Base-by-base conservation (phyloP, 2,329 filamentous ascomycete species). In the Teratosphaeria destructans region DNA sequence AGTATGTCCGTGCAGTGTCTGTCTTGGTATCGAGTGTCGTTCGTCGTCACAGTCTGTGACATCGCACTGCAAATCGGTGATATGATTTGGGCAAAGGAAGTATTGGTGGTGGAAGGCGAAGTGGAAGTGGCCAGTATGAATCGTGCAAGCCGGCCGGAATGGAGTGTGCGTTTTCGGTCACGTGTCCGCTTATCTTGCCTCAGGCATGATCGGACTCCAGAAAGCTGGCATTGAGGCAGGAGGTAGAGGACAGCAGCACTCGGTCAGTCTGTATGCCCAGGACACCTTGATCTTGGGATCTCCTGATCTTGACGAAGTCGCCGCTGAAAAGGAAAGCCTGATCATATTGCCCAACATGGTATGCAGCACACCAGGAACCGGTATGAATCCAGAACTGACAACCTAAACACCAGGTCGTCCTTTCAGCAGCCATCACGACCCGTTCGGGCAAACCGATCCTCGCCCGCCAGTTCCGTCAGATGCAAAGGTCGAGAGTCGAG, bases 341-440 rank as follows among this genome's bases (percentile, higher is more conserved):
- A 49, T 19, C 43, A n/a, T 23, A 19, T 23, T 10, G 52, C 55
- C 37, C 59, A 62, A 16, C n/a, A 74, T 73, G 72, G 72, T 74
- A 70, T 54, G 57, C 35, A 12, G 34, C 56, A 56, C 12, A n/a
- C 7, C 14, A 12, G 23, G 23, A 19, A 54, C 5, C 8, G 39
- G 5, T 39, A 52, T 7, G 5, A 10, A 49, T 61, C 66, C 52
- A 64, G 53, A 53, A 57, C 54, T 49, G 11, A 49, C 37, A 39
- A 39, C 37, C 23, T 49, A 23, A 19, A 14, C 52, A 64, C 35
- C 68, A 96, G 94, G 94, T 99, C 76, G 90, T 99, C 76, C 90
- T 99, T 75, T 94, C 93, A 77, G 94, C 94, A 72, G 97, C 94
- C 72, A 96, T 99, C 81, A 97, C 93, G 79, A 99, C 95, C 75